Conservation (phyloP, 495 filamentous ascomycete species). For the Trichoderma parareesei region DNA sequence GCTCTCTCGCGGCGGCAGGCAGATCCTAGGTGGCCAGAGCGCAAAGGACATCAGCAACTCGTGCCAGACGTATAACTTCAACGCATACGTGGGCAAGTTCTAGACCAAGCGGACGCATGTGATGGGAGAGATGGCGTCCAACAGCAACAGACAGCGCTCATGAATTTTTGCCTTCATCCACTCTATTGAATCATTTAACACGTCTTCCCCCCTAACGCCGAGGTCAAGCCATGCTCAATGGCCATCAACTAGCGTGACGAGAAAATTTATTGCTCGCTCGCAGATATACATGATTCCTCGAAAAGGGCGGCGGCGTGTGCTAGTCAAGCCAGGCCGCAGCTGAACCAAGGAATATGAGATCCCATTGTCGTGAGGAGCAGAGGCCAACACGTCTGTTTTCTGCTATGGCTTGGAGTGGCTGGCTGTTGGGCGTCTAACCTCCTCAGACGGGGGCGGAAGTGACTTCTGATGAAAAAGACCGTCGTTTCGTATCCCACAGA, state of each 20-base stretch:
- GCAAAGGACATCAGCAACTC: slow-evolving; percentile 40
- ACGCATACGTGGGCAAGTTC: slow-evolving; percentile 40
- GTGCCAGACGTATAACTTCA: slow-evolving; percentile 53
- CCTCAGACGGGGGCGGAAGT: background rate
- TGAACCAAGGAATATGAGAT: background rate
- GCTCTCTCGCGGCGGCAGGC: slow-evolving; percentile 31
- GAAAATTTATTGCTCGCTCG: background rate
- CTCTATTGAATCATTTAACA: too few species aligned
- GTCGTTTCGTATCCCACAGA: background rate
- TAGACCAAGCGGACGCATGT: background rate
- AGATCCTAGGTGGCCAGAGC: slow-evolving; percentile 39
- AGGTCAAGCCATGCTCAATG: background rate
- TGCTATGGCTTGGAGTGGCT: background rate
- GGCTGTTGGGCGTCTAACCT: background rate
- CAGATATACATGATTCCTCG: background rate
- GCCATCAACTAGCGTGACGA: background rate
- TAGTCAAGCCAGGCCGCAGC: background rate
- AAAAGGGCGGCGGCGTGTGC: background rate
- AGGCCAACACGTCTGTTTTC: background rate
- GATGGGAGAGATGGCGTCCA: background rate
- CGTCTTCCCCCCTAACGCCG: too few species aligned
- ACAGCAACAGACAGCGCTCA: background rate
- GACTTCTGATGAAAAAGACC: background rate
- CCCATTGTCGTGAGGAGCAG: background rate
- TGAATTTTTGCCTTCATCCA: background rate